Evolutionary conservation across 2,329 filamentous ascomycete species (phyloP), one percentile per base, ranked within the genome.

Genomic region (Diatrype stigma): DNA sequence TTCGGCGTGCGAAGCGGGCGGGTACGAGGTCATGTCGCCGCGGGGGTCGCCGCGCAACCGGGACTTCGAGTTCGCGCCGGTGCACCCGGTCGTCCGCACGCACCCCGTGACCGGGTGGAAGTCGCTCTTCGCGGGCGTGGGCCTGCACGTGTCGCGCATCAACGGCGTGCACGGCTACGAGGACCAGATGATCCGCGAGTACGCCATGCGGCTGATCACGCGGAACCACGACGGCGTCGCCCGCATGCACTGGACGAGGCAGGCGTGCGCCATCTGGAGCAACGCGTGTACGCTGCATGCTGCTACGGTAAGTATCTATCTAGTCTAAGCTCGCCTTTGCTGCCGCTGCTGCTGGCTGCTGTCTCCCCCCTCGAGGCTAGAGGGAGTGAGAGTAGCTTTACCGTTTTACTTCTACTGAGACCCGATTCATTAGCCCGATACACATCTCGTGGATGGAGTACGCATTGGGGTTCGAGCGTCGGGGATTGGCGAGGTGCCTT

Each of bases 21-120:
- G 62, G 21, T 74, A 73, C 60, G 63, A 65, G 10, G 60, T 76
- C 6, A 76, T 74, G 60, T 65, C 67, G 12, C 69, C 72, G 14
- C 67, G 79, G 32, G 77, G 78, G 3, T 67, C 71, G 1, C 78
- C 79, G 0, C 66, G 73, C 46, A 85, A 85, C 52, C 62, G 76
- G 1, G 81, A 78, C 2, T 65, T 60, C 17, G 67, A 74, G 4
- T 66, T 85, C 34, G 62, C 59, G 10, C 73, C 80, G 0, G 66
- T 72, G 1, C 81, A 85, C 53, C 80, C 81, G 0, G 74, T 84
- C 1, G 70, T 84, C 5, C 72, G 81, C 11, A 85, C 82, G 0
- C 82, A 85, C 49, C 82, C 82, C 0, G 80, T 85, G 0, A 84
- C 81, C 0, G 82, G 81, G 0, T 85, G 82, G 81, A 85, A 75